A percentile compares a stretch with the other conserved stretches of the same genome.
Conservation (phyloP, 2,329 filamentous ascomycete species). For the Escovopsis weberi region DNA sequence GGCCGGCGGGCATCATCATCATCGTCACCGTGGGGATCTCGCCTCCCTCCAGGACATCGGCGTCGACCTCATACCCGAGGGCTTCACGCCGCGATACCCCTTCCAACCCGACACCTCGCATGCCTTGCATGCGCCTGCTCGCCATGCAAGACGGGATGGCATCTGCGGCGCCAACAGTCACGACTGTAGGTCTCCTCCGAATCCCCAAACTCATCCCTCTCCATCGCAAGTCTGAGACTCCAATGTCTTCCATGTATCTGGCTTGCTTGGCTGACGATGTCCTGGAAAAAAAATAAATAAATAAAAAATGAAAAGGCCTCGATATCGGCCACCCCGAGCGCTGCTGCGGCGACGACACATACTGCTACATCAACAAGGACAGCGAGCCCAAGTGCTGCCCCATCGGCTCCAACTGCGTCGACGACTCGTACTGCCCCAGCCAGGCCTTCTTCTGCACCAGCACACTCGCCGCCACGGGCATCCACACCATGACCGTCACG, state of each 20-base stretch:
- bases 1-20: no score
- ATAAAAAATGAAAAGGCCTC: constrained; percentile 19
- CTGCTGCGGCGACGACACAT: constrained; percentile 30
- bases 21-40: no score
- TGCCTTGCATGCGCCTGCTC: constrained; percentile 7
- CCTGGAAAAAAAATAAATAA: background rate
- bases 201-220: background rate
- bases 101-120: constrained; percentile 11
- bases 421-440: constrained; percentile 21
- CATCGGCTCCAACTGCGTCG: constrained; percentile 25
- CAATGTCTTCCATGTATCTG: background rate
- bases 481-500: constrained; percentile 7
- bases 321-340: constrained; percentile 22
- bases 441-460: constrained; percentile 20
- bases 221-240: background rate
- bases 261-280: no score
- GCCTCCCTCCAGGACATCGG: no score
- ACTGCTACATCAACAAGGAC: constrained; percentile 28
- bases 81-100: constrained; percentile 17
- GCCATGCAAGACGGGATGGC: constrained; percentile 11
- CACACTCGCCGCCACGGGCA: constrained; percentile 13
- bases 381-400: constrained; percentile 25
- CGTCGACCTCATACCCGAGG: constrained; percentile 10
- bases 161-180: constrained; percentile 16
- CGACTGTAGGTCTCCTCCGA: constrained; percentile 14